Base-by-base conservation (phyloP, 192 early-diverging fungal genomes). In the Linnemannia exigua region DNA sequence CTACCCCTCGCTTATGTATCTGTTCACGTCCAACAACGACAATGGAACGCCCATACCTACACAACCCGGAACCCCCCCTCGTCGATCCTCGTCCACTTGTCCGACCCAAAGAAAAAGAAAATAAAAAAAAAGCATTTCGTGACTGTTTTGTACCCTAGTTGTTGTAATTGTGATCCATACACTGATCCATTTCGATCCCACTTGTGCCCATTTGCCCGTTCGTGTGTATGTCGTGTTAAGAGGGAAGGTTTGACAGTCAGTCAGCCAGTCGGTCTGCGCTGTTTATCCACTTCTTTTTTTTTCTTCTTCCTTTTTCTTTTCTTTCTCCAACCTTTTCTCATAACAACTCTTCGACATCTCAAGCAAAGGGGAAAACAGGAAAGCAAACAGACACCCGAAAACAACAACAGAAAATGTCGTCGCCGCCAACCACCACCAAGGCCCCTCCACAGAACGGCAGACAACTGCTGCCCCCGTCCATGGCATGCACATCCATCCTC, bases 401-500 rank as follows among this genome's bases (percentile, higher is more conserved):
- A 15, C 0, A 25, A 22, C 14, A 17, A 28, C 22, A 48, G 19
- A 44, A n/a, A 71, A 7, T 15, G 31, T 36, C 48, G 37, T 9
- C 44, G 46, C 38, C 44, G 20, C 20, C 35, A 25, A 20, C 37
- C 28, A 33, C 36, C 37, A 41, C 36, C 31, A 46, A 2, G 8
- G 22, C 69, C 41, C 4, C 22, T 11, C 19, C 67, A 37, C 3
- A 7, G 37, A 4, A 3, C 67, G 48, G 12, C 69, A 22, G 20
- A 36, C 70, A 66, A n/a, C n/a, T n/a, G 20, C 70, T 36, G 20
- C 71, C 14, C 19, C 50, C 61, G 2, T 80, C 79, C 9, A 31
- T 70, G 20, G 73, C 80, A 67, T 79, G 78, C 74, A 80, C 84
- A 25, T 95, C 94, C 16, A 92, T 97, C 58, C 92, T 97, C 19